Evolutionary conservation across 177 flowering plant species (phyloP), one percentile per base, ranked within the genome.

Genomic region (Tripterygium wilfordii): DNA sequence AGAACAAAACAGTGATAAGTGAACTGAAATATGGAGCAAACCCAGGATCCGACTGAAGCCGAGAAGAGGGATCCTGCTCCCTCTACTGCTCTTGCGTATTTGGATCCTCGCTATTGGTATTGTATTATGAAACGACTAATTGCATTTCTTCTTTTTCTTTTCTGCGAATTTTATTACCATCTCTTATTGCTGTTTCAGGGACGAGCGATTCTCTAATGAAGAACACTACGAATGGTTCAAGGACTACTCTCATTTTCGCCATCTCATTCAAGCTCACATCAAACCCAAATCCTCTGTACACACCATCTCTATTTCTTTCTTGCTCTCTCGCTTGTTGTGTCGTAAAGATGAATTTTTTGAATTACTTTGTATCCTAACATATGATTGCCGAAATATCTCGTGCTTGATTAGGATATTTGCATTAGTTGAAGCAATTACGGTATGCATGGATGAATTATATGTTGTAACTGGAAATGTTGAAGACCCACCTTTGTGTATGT

Each of bases 151-250:
- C 8, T 22, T 54, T 32, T 42, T 10, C 39, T 18, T 50, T 35
- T 22, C 20, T n/a, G n/a, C n/a, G n/a, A n/a, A 15, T 8, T 22
- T 46, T 28, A 10, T 23, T 6, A 12, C 15, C 25, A 30, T 10
- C 15, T 48, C 14, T 23, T 17, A 31, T 33, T 42, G n/a, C 24
- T 29, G 22, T 42, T 19, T 17, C 66, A 88, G 98, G 98, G 71
- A 88, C 38, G 67, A 77, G 41, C 63, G 98, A 29, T 91, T 91
- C 63, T 55, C 77, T 12, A 43, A 57, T 2, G 95, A 91, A 55
- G 98, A 83, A 25, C 90, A 91, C 42, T 88, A 88, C 40, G 98
- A 91, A 56, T 91, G 98, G 96, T 69, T 85, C 45, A 91, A 88
- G 64, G 98, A 88, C 47, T 88, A 85, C 61, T 74, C 96, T 39